These are phyloP conservation scores for Backusella sp. DNA, from an alignment of 192 early-diverging fungal genomes.

Conservation along the genomic window DNA sequence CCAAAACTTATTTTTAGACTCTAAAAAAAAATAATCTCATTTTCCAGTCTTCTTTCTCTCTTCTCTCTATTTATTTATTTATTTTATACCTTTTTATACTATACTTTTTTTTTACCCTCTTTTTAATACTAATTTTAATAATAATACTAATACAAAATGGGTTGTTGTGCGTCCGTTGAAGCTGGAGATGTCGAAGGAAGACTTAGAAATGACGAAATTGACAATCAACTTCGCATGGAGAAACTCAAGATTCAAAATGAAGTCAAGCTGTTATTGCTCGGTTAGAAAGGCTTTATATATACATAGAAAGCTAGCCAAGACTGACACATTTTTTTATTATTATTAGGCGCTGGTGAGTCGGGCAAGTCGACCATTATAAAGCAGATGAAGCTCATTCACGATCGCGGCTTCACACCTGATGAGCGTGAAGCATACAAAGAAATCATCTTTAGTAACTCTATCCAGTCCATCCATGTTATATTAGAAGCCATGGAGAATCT, in stretches of 20 bases:
- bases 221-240: constrained; percentile 80
- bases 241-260: constrained; percentile 78
- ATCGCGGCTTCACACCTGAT: constrained; percentile 81
- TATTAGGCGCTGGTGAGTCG: constrained; percentile 81
- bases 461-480: constrained; percentile 93
- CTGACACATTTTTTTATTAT: neutral
- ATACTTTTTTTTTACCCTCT: neutral
- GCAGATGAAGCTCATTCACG: constrained; percentile 97
- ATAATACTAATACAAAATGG: constrained; percentile 57
- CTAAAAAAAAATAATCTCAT: neutral
- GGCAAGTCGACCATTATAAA: constrained; percentile 95
- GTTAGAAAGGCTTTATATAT: constrained; percentile 34
- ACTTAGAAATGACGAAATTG: constrained; percentile 85
- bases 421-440: constrained; percentile 90
- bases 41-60: neutral
- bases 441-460: constrained; percentile 92
- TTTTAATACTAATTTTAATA: neutral
- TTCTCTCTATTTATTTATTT: neutral
- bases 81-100: constrained; percentile 10
- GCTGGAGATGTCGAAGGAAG: constrained; percentile 67
- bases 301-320: constrained; percentile 2
- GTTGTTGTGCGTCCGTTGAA: constrained; percentile 83
- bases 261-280: constrained; percentile 93
- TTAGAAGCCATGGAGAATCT: constrained; percentile 91
- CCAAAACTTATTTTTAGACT: neutral